Base-by-base conservation (phyloP, 2,329 filamentous ascomycete genomes). In the Cucurbitaria berberidis region DNA sequence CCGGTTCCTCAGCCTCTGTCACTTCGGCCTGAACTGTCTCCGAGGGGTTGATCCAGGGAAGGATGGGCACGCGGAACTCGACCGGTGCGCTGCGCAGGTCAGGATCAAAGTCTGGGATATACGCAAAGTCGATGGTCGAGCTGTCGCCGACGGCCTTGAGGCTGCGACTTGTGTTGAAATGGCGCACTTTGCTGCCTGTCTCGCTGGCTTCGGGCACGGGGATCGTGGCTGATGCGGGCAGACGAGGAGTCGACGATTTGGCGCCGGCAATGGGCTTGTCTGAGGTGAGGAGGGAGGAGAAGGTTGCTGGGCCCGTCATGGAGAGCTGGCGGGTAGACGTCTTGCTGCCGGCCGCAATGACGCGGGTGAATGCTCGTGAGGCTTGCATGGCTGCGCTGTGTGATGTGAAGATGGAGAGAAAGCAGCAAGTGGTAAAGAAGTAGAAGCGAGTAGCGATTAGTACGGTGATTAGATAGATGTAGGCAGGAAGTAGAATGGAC, bases 121-220 rank as follows among this genome's bases (percentile, higher is more conserved):
- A 86, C 63, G 81, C 81, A 66, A 87, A 86, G 76, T 88, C 85
- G 54, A 88, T 83, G 36, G 84, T 85, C 35, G 83, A 86, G 53
- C 73, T 76, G 74, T 87, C 85, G 48, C 82, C 79, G 57, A 82
- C 78, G 24, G 82, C 74, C 69, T 86, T 86, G 47, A 80, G 74
- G 55, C 79, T 73, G 55, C 82, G 82, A 57, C 81, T 84, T 55
- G 84, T 86, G 76, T 87, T 87, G 80, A 88, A 86, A 67, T 82
- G 79, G 50, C 84, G 81, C 73, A 74, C 61, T 46, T 72, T 60
- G 51, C 64, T 68, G 46, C 59, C 63, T 5, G 68, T 58, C 47
- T 69, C 61, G 5, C 64, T 51, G 42, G 64, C 51, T 43, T 70
- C 69, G 18, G 67, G 62, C 36, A 66, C 63, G n/a, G 76, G 76